Evolutionary conservation across 2,329 filamentous ascomycete genomes (phyloP).

Genomic region (Ophiocordyceps unilateralis): DNA sequence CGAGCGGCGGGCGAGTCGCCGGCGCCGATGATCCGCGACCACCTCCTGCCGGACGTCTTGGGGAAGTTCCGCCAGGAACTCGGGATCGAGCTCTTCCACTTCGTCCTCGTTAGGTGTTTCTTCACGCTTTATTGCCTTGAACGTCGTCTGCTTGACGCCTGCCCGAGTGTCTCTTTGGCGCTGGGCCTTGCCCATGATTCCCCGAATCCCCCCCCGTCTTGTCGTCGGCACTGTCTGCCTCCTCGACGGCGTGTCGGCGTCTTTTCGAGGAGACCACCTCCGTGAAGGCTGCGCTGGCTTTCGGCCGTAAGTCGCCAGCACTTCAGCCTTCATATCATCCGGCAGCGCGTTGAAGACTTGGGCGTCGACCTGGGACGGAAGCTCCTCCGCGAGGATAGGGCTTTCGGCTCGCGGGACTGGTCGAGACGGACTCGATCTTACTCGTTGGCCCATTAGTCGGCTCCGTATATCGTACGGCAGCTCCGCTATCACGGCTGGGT

Average conservation of each 20-base stretch:
- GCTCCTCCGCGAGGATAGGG: slow-evolving; percentile 21
- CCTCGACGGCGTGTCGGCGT: slow-evolving; percentile 30
- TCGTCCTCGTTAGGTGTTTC: slow-evolving; percentile 14
- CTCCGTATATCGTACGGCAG: slow-evolving; percentile 70
- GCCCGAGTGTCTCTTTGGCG: slow-evolving; percentile 36
- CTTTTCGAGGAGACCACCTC: slow-evolving; percentile 38
- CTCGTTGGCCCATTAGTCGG: slow-evolving; percentile 47
- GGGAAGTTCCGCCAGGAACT: slow-evolving; percentile 69
- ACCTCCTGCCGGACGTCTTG: slow-evolving; percentile 67
- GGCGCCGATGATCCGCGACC: slow-evolving; percentile 46
- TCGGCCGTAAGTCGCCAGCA: slow-evolving; percentile 53
- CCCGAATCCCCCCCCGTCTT: slow-evolving; percentile 36
- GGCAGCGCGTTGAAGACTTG: slow-evolving; percentile 74
- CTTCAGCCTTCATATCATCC: slow-evolving; percentile 68
- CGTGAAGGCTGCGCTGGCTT: slow-evolving; percentile 17
- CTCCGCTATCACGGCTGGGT: slow-evolving; percentile 66
- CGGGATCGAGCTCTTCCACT: slow-evolving; percentile 40
- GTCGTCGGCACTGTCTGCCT: slow-evolving; percentile 41
- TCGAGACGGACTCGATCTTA: slow-evolving; percentile 6
- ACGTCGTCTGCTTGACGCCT: slow-evolving; percentile 57
- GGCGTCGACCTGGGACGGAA: slow-evolving; percentile 68
- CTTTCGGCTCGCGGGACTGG: slow-evolving; percentile 18
- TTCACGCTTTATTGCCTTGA: slow-evolving; percentile 29
- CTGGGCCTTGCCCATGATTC: slow-evolving; percentile 26
- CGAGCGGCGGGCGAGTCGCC: slow-evolving; percentile 39